Base-by-base conservation (phyloP, 2,329 filamentous ascomycete species). In the Penicillium sp. region DNA sequence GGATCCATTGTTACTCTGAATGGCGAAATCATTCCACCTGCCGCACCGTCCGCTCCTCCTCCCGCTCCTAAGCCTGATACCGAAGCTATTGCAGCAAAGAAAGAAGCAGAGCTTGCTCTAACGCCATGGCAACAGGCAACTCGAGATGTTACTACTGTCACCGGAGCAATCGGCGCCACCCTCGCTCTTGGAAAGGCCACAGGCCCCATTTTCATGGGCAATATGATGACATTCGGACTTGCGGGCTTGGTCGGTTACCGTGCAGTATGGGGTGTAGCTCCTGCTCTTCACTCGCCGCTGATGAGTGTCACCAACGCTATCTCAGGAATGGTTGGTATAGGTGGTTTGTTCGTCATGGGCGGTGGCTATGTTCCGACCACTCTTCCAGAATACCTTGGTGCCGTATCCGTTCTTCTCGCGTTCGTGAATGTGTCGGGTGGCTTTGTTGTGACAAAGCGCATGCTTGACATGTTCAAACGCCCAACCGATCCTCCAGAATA, bases 261-360 rank as follows among this genome's bases (percentile, higher is more conserved):
- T 49, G 91, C 91, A 6, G 90, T 96, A 25, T 96, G 92, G 92
- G 91, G 91, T 53, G 92, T 96, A 13, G 79, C 81, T 0, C 92
- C 92, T 8, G 91, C 92, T 35, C 81, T 96, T 5, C 92, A 96
- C 73, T 93, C 90, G 2, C 92, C 92, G 1, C 78, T 96, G 5
- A 96, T 96, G 92, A 93, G 89, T 65, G 92, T 96, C 35, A 96
- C 92, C 8, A 96, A 96, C 72, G 92, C 92, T 27, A 96, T 96
- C 66, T 95, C 91, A 31, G 91, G 89, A 53, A 91, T 96, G 89
- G 92, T 96, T 29, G 92, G 92, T 57, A 83, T 96, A 59, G 92
- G 92, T 55, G 92, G 92, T 13, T 82, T 96, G 62, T 96, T 96
- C 77, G 88, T 96, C 54, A 88, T 96, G 78, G 92, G 92, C 13